Conservation (phyloP, 2,329 filamentous ascomycete genomes). For the Penicillium sp. region DNA sequence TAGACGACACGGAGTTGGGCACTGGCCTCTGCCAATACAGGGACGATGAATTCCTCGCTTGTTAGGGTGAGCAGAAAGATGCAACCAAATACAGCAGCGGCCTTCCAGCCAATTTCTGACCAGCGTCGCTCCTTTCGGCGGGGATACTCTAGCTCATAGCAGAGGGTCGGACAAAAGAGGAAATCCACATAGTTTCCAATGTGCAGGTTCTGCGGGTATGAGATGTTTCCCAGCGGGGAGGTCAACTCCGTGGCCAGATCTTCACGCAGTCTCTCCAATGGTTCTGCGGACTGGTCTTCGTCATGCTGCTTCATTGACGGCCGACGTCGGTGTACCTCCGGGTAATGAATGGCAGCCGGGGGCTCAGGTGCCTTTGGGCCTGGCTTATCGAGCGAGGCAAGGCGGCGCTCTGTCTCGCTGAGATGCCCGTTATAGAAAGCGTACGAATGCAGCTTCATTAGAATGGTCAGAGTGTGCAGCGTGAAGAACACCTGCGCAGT, state of each 20-base stretch:
- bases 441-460: constrained; percentile 99
- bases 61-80: constrained; percentile 91
- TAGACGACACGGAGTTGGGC: constrained; percentile 50
- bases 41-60: constrained; percentile 93
- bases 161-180: constrained; percentile 88
- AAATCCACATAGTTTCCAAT: constrained; percentile 81
- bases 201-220: constrained; percentile 87
- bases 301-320: constrained; percentile 27
- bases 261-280: constrained; percentile 70
- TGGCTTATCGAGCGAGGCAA: constrained; percentile 79
- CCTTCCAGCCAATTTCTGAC: constrained; percentile 79
- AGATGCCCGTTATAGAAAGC: constrained; percentile 98
- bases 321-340: constrained; percentile 48
- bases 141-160: constrained; percentile 96
- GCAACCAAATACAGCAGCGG: constrained; percentile 87
- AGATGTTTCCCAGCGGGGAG: constrained; percentile 83
- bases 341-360: constrained; percentile 72
- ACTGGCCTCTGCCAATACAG: constrained; percentile 76
- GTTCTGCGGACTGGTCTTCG: constrained; percentile 46
- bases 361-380: constrained; percentile 59
- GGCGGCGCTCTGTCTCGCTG: constrained; percentile 77
- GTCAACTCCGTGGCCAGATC: constrained; percentile 88
- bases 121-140: constrained; percentile 73
- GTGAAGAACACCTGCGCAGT: constrained; percentile 94
- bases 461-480: constrained; percentile 81